Percentiles rank a stretch among this genome's conserved stretches.
Conservation (phyloP, 78 protist genomes). For the Guillardia theta region DNA sequence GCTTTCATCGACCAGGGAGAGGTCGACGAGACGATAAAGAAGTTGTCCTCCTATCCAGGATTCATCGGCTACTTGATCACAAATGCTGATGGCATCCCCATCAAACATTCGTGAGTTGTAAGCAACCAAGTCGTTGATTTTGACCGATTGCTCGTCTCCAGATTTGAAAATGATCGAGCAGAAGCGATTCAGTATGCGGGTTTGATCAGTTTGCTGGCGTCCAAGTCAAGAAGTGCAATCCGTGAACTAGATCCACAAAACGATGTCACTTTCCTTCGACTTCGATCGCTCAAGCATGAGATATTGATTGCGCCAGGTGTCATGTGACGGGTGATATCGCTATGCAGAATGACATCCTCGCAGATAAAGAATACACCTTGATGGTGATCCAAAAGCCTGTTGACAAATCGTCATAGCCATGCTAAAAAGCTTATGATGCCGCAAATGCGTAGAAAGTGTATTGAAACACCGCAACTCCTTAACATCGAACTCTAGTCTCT, state of each 20-base stretch:
- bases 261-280: slow-evolving; percentile 43
- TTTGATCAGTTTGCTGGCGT: background rate
- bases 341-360: too few relatives aligned
- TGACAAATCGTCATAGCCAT: too few relatives aligned
- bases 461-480: too few relatives aligned
- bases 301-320: slow-evolving; percentile 51
- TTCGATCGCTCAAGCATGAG: slow-evolving; percentile 47
- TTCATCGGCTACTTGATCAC: slow-evolving; percentile 37
- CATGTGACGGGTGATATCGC: too few relatives aligned
- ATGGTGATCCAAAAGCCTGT: slow-evolving; percentile 59
- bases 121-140: too few relatives aligned
- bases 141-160: too few relatives aligned
- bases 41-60: slow-evolving; percentile 45
- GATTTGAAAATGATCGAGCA: background rate
- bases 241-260: slow-evolving; percentile 54
- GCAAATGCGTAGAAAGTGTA: too few relatives aligned
- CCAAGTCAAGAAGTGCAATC: slow-evolving; percentile 20
- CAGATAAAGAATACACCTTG: slow-evolving; percentile 47
- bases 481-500: too few relatives aligned
- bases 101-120: background rate
- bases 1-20: too few relatives aligned
- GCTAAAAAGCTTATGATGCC: too few relatives aligned
- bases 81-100: slow-evolving; percentile 29
- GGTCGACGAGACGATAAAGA: slow-evolving; percentile 36
- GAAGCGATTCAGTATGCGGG: slow-evolving; percentile 48